phyloP scores from a whole-genome alignment of 2,329 filamentous ascomycete genomes.

The Chaetomiaceae sp. region DNA sequence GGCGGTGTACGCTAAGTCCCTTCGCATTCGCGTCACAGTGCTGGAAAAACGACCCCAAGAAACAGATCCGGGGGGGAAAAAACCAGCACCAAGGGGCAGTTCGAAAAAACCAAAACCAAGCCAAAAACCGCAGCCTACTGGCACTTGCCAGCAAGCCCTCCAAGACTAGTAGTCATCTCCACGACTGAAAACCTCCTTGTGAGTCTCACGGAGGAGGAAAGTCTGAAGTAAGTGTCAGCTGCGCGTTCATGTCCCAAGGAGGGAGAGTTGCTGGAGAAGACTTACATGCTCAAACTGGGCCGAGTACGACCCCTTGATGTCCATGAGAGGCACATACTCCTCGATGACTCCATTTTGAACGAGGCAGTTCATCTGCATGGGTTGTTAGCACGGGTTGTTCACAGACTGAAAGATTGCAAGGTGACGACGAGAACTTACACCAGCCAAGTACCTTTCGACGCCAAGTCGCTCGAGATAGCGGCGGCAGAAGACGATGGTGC shows the following conservation, averaged over 20 bases:
- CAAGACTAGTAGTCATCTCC: slow-evolving; percentile 70
- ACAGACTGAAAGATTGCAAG: too few species aligned
- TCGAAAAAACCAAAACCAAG: background rate
- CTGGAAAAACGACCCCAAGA: slow-evolving; percentile 12
- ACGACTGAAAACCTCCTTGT: slow-evolving; percentile 82
- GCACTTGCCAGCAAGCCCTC: too few species aligned
- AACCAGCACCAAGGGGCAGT: slow-evolving; percentile 13
- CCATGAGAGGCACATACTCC: slow-evolving; percentile 80
- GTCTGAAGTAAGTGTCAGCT: slow-evolving; percentile 44
- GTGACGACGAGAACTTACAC: slow-evolving; percentile 56
- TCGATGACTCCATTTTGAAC: slow-evolving; percentile 81
- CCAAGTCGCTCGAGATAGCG: slow-evolving; percentile 89
- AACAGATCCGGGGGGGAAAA: slow-evolving; percentile 10
- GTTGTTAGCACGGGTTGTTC: background rate
- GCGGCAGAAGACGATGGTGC: slow-evolving; percentile 83
- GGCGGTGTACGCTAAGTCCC: background rate
- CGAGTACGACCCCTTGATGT: slow-evolving; percentile 91
- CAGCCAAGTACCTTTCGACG: slow-evolving; percentile 88
- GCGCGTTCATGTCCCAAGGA: background rate
- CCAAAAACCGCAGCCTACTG: too few species aligned
- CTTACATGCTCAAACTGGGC: slow-evolving; percentile 78
- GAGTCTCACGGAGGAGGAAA: slow-evolving; percentile 68
- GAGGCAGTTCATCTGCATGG: slow-evolving; percentile 69
- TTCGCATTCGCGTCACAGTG: slow-evolving; percentile 12
- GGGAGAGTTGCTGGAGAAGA: background rate